Conservation (phyloP, 2,329 filamentous ascomycete genomes). For the Phialemonium atrogriseum region DNA sequence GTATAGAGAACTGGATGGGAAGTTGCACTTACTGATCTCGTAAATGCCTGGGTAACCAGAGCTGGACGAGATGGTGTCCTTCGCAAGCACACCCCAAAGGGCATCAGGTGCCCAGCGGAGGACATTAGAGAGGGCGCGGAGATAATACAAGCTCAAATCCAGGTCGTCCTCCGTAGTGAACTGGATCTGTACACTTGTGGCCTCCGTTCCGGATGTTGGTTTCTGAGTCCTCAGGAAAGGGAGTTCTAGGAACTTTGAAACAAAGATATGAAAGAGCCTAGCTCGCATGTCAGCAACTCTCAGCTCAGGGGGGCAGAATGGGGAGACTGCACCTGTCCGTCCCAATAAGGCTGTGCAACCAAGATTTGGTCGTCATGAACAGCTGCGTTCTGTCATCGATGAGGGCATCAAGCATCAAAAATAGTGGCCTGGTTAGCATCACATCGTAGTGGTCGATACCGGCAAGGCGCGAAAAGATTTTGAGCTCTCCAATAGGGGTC, state of each 20-base stretch:
- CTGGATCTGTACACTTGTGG: constrained; percentile 17
- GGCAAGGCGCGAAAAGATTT: constrained; percentile 32
- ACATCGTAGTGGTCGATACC: constrained; percentile 58
- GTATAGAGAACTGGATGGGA: too few species aligned
- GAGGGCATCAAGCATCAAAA: constrained; percentile 73
- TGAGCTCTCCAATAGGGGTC: constrained; percentile 27
- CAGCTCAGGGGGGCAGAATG: background rate
- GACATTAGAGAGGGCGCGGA: constrained; percentile 66
- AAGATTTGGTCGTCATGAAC: constrained; percentile 69
- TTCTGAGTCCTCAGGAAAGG: constrained; percentile 36
- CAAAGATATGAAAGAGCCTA: constrained; percentile 54
- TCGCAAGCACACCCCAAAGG: constrained; percentile 63
- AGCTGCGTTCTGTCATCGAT: constrained; percentile 64
- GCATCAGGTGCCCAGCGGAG: constrained; percentile 59
- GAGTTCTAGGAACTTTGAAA: constrained; percentile 48
- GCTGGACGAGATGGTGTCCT: constrained; percentile 44
- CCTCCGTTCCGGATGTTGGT: constrained; percentile 13
- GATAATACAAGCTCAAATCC: constrained; percentile 68
- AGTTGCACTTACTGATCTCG: constrained; percentile 40
- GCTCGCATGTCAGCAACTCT: constrained; percentile 12
- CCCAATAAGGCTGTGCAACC: constrained; percentile 63
- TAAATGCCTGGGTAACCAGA: constrained; percentile 34
- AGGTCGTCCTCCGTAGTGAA: constrained; percentile 58
- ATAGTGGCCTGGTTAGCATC: constrained; percentile 72
- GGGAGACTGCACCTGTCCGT: constrained; percentile 48